Evolutionary conservation across 495 filamentous ascomycete species (phyloP).

Genomic region (Paragyromitra xinjiangensis): DNA sequence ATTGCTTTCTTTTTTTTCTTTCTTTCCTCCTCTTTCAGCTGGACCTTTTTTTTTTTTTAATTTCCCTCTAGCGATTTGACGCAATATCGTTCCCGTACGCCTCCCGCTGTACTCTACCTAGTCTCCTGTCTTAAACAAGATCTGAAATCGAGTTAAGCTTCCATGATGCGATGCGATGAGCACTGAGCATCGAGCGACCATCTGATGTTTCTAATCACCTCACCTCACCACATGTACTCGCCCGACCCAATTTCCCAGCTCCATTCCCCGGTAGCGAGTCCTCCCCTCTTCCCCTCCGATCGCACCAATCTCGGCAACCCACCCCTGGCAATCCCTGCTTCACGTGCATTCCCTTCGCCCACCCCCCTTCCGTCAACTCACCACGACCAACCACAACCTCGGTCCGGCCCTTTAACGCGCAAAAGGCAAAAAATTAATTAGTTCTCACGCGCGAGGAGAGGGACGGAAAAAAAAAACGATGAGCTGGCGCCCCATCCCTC

Average conservation of each 20-base stretch:
- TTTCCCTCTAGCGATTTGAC: neutral
- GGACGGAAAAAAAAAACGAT: constrained; percentile 19
- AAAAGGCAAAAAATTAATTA: constrained; percentile 15
- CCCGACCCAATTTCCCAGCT: neutral
- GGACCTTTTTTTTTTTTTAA: neutral
- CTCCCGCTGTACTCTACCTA: neutral
- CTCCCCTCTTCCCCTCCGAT: neutral
- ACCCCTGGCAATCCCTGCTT: constrained; percentile 24
- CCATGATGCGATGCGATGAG: constrained; percentile 24
- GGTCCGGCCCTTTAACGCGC: constrained; percentile 1
- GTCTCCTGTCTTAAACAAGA: neutral
- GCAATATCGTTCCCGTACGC: neutral
- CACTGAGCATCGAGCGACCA: constrained; percentile 7
- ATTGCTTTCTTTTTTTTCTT: neutral
- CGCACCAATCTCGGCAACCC: constrained; percentile 12
- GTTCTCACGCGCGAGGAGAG: constrained; percentile 23
- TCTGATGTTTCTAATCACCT: constrained; percentile 8
- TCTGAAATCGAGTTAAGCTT: neutral
- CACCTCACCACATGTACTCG: neutral
- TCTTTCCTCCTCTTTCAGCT: neutral
- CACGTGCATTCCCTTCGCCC: constrained; percentile 12
- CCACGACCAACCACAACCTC: constrained; percentile 22
- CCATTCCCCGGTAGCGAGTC: constrained; percentile 10
- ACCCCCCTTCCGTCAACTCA: neutral
- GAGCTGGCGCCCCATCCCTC: constrained; percentile 35